phyloP scores from a whole-genome alignment of 2,329 filamentous ascomycete species.

The Trichoderma arundinaceum region DNA sequence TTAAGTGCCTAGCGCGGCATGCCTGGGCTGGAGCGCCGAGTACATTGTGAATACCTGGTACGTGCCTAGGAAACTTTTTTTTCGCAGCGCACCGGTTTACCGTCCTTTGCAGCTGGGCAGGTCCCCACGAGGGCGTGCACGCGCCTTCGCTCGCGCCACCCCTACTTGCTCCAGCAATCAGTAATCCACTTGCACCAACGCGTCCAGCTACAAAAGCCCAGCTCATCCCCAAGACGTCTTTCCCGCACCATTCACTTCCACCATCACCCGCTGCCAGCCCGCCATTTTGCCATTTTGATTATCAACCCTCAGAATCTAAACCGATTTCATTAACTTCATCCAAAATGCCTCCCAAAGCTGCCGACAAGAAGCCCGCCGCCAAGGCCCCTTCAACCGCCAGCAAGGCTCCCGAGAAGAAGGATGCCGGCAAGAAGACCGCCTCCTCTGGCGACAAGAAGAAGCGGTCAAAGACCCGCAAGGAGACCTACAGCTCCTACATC shows the following conservation, averaged over 20 bases:
- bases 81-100: background rate
- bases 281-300: conserved; percentile 34
- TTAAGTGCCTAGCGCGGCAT: conserved; percentile 12
- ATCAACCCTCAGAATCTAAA: conserved; percentile 34
- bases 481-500: conserved; percentile 99
- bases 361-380: conserved; percentile 98
- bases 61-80: background rate
- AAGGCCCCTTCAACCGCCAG: conserved; percentile 84
- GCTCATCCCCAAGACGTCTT: conserved; percentile 57
- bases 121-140: conserved; percentile 26
- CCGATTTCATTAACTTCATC: conserved; percentile 33
- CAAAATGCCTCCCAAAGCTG: conserved; percentile 97
- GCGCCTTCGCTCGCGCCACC: conserved; percentile 35
- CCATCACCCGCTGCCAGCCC: conserved; percentile 44
- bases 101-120: background rate
- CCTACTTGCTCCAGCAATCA: conserved; percentile 54
- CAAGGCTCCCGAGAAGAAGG: conserved; percentile 90
- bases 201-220: conserved; percentile 67
- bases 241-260: conserved; percentile 54
- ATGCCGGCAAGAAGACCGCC: conserved; percentile 99
- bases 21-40: background rate
- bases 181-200: conserved; percentile 59
- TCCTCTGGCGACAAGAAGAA: conserved; percentile 99
- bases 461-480: conserved; percentile 99
- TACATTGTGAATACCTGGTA: conserved; percentile 15